Conservation (phyloP, 2,329 filamentous ascomycete genomes). For the Monosporascus sp. region DNA sequence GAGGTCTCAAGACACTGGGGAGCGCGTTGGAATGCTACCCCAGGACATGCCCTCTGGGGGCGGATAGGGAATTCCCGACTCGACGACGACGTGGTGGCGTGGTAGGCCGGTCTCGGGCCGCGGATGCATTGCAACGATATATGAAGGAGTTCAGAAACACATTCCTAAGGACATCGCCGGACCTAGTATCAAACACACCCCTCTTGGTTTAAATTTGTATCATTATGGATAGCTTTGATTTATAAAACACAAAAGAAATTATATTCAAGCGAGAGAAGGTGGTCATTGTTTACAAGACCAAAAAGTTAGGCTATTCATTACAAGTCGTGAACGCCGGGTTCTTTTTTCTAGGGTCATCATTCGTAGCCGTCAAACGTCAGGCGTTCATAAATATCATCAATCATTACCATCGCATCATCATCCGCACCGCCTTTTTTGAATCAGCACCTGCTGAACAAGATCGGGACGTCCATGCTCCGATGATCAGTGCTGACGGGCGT, state of each 20-base stretch:
- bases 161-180: too few species aligned
- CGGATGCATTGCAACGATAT: too few species aligned
- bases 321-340: neutral
- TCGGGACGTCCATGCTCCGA: conserved; percentile 50
- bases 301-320: neutral
- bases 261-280: neutral
- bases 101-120: too few species aligned
- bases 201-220: too few species aligned
- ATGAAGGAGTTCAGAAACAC: too few species aligned
- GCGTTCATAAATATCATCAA: neutral
- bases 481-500: conserved; percentile 23
- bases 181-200: too few species aligned
- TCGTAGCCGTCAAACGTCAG: conserved; percentile 1
- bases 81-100: too few species aligned
- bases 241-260: neutral
- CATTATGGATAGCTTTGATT: neutral
- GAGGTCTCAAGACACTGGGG: too few species aligned
- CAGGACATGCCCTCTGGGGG: too few species aligned
- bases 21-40: too few species aligned
- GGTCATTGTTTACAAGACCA: neutral
- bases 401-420: conserved; percentile 11
- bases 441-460: conserved; percentile 51
- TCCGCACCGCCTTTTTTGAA: neutral
- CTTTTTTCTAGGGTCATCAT: neutral
- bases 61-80: too few species aligned